Percentiles rank a stretch among this genome's conserved stretches.
Evolutionary conservation across 2,329 filamentous ascomycete genomes (phyloP).

Genomic region (Clonostachys rosea): DNA sequence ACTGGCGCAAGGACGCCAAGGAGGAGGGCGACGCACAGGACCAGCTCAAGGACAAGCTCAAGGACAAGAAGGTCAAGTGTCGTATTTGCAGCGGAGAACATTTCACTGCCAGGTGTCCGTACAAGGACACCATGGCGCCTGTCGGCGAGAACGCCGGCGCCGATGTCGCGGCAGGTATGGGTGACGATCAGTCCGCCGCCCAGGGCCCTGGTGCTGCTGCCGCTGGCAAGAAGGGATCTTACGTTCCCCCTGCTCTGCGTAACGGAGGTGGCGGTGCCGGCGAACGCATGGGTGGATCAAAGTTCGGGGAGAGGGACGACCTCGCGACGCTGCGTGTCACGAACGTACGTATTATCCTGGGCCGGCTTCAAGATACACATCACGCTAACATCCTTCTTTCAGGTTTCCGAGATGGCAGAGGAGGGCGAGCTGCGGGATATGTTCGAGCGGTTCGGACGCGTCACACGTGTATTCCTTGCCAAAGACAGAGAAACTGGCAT

Average conservation of each 20-base stretch:
- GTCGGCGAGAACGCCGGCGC: slow-evolving; percentile 56
- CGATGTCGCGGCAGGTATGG: slow-evolving; percentile 52
- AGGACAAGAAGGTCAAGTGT: slow-evolving; percentile 99
- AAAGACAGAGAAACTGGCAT: slow-evolving; percentile 95
- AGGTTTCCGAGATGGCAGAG: slow-evolving; percentile 97
- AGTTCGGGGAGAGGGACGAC: slow-evolving; percentile 91
- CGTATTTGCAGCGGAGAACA: slow-evolving; percentile 98
- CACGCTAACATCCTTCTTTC: slow-evolving; percentile 17
- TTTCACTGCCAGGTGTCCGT: slow-evolving; percentile 98
- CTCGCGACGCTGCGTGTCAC: slow-evolving; percentile 94
- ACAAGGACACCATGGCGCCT: slow-evolving; percentile 99
- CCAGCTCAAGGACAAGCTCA: slow-evolving; percentile 78
- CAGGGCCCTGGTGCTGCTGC: slow-evolving; percentile 43
- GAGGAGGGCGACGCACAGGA: slow-evolving; percentile 72
- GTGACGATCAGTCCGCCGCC: slow-evolving; percentile 41
- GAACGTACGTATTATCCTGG: slow-evolving; percentile 66
- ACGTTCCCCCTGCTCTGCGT: slow-evolving; percentile 90
- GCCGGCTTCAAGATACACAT: background rate
- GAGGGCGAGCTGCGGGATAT: slow-evolving; percentile 93
- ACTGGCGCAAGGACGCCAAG: slow-evolving; percentile 89
- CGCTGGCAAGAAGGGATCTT: slow-evolving; percentile 71
- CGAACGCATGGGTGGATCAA: slow-evolving; percentile 77
- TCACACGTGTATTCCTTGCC: slow-evolving; percentile 95
- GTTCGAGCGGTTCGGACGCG: slow-evolving; percentile 95
- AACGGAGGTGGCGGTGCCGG: slow-evolving; percentile 55